Evolutionary conservation across 345 rosid genomes (phyloP).

Genomic region (Dimocarpus longan): DNA sequence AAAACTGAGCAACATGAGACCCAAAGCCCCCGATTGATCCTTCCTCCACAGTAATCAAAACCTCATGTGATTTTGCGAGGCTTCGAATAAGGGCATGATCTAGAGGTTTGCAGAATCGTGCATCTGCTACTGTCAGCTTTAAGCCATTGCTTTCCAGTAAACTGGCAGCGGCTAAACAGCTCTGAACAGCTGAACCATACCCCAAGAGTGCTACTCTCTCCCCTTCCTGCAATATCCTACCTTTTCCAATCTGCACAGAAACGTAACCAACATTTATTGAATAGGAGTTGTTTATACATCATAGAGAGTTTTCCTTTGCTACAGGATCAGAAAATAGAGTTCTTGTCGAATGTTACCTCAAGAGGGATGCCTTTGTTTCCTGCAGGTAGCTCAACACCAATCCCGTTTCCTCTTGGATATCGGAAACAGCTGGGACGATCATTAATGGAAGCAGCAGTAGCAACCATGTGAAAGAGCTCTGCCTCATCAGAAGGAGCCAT

Average conservation of each 20-base stretch:
- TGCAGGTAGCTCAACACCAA: constrained; percentile 70
- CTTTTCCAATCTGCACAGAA: constrained; percentile 73
- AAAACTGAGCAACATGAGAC: constrained; percentile 93
- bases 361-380: constrained; percentile 88
- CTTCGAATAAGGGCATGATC: constrained; percentile 77
- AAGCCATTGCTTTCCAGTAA: constrained; percentile 57
- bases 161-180: constrained; percentile 76
- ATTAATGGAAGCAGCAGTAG: constrained; percentile 88
- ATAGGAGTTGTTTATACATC: neutral
- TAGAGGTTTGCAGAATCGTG: constrained; percentile 89
- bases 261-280: neutral
- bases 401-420: constrained; percentile 91
- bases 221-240: constrained; percentile 82
- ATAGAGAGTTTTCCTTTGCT: neutral
- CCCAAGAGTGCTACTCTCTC: constrained; percentile 88
- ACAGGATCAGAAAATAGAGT: neutral
- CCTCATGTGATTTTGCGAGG: constrained; percentile 82
- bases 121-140: constrained; percentile 76
- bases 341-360: constrained; percentile 48
- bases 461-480: constrained; percentile 96
- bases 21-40: constrained; percentile 98
- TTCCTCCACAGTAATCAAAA: constrained; percentile 88
- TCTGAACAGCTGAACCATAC: constrained; percentile 87
- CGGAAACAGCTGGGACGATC: constrained; percentile 98
- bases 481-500: constrained; percentile 99